These are phyloP conservation scores for Isoetes taiwanensis DNA, from an alignment of 75 land plant genomes.

Conservation along the genomic window DNA sequence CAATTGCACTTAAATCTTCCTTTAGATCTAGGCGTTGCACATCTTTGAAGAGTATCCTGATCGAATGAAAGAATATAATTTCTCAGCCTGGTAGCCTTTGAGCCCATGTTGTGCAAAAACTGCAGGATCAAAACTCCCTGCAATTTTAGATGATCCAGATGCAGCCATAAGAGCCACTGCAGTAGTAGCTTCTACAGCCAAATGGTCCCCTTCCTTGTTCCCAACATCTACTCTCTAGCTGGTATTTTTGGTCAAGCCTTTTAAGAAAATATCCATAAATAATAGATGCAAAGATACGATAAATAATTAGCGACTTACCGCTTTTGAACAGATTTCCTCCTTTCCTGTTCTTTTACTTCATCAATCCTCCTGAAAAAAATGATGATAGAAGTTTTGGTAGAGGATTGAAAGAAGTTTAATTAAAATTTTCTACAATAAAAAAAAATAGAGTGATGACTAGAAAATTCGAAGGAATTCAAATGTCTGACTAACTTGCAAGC, in stretches of 20 bases:
- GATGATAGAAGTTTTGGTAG: not conserved
- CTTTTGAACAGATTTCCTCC: slow-evolving; percentile 45
- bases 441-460: too few species aligned
- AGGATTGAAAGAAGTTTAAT: too few species aligned
- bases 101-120: too few species aligned
- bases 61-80: slow-evolving; percentile 52
- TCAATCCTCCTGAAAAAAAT: slow-evolving; percentile 60
- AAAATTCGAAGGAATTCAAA: too few species aligned
- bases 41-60: slow-evolving; percentile 50
- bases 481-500: too few species aligned
- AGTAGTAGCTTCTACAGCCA: not conserved
- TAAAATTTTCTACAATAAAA: too few species aligned
- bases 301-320: slow-evolving; percentile 58
- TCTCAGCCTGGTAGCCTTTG: slow-evolving; percentile 25
- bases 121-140: too few species aligned
- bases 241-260: slow-evolving; percentile 56
- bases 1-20: slow-evolving; percentile 46
- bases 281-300: slow-evolving; percentile 61
- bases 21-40: slow-evolving; percentile 54
- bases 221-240: slow-evolving; percentile 67
- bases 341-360: slow-evolving; percentile 57
- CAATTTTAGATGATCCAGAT: slow-evolving; percentile 6
- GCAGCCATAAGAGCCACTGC: slow-evolving; percentile 18
- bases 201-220: slow-evolving; percentile 19
- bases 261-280: slow-evolving; percentile 72